Base-by-base conservation (phyloP, 805 yeast species). In the Limtongia smithiae region DNA sequence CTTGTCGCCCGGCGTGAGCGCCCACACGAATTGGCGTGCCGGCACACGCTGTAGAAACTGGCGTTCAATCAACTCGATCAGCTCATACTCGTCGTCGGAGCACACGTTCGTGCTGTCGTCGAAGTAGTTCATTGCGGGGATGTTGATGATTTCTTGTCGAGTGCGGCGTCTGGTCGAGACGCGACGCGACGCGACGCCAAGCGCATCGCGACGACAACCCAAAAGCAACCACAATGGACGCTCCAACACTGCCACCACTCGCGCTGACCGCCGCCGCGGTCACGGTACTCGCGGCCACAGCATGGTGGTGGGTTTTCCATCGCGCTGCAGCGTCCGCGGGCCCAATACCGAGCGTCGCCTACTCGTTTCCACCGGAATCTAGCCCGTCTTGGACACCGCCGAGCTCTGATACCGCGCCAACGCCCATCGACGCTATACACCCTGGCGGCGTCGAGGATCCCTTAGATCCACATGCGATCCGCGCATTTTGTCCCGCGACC, bases 401-500 rank as follows among this genome's bases (percentile, higher is more conserved):
- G 15, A 4, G 20, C 6, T 17, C 28, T 6, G 27, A 17, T 4
- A n/a, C 44, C 25, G 17, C 43, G 12, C 22, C 38, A 5, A 40
- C 32, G n/a, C 43, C 47, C 18, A n/a, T 37, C 22, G 37, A 28
- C 24, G 14, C 25, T 31, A n/a, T n/a, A n/a, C n/a, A n/a, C n/a
- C n/a, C n/a, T n/a, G n/a, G n/a, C n/a, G n/a, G n/a, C n/a, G n/a
- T n/a, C n/a, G n/a, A n/a, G n/a, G 37, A 21, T n/a, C 36, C 44
- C 22, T 18, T 3, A 5, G 27, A 18, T 15, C 58, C 55, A 2
- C 50, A 71, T 18, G 72, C 68, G 56, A 85, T 91, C 54, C 90
- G 87, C 62, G 80, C 90, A 53, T 84, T 86, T 65, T 91, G 98
- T 69, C 98, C 98, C 3, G 96, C 97, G 0, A 93, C 97, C 0